A percentile compares a stretch with the other conserved stretches of the same genome.
Evolutionary conservation across 371 early-diverging fungal species (phyloP).

Genomic region (Homolaphlyctis polyrhiza): DNA sequence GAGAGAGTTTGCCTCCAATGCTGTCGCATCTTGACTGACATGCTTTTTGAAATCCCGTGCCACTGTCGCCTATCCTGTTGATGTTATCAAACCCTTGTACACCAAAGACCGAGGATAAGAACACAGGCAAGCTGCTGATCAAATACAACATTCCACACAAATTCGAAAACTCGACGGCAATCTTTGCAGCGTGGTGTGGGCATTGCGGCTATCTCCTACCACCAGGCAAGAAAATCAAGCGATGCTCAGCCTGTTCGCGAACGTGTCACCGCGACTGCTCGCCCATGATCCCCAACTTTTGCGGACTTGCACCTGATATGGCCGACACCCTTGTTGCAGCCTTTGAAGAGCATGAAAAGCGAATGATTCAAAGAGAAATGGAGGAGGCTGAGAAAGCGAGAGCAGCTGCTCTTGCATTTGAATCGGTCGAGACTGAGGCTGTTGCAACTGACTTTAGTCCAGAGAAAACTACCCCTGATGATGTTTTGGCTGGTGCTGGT

Average conservation of each 20-base stretch:
- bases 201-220: conserved; percentile 96
- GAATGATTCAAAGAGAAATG: conserved; percentile 26
- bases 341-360: conserved; percentile 38
- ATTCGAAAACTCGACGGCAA: conserved; percentile 68
- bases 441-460: background rate
- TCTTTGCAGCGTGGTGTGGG: conserved; percentile 89
- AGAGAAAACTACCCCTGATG: background rate
- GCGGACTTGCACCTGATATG: conserved; percentile 71
- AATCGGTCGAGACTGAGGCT: background rate
- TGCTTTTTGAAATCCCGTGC: conserved; percentile 33
- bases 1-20: no score
- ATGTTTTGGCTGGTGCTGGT: no score
- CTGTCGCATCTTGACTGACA: no score
- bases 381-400: conserved; percentile 33
- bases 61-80: no score
- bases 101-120: no score
- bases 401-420: background rate
- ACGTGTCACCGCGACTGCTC: conserved; percentile 83
- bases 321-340: conserved; percentile 37
- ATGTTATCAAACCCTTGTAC: no score
- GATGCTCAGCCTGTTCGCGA: conserved; percentile 61
- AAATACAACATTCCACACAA: conserved; percentile 93
- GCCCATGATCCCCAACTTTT: conserved; percentile 84
- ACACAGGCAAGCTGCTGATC: no score
- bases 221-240: conserved; percentile 48